Evolutionary conservation across 2,329 filamentous ascomycete species (phyloP), one percentile per base, ranked within the genome.

Genomic region (Diaporthe helianthi): DNA sequence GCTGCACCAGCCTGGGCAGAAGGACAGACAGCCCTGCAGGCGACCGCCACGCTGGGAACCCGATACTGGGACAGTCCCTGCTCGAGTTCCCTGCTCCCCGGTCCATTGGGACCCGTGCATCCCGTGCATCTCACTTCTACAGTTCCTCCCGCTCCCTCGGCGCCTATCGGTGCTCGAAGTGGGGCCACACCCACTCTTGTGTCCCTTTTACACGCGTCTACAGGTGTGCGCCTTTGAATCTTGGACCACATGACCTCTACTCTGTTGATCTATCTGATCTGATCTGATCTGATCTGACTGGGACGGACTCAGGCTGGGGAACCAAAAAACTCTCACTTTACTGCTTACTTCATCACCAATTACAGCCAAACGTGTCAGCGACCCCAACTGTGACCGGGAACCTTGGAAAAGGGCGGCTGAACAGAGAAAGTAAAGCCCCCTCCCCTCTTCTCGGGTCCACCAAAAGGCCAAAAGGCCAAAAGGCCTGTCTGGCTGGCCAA

Each of bases 41-140:
- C 64, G 31, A 58, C 64, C 55, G 52, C 51, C 29, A 46, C 64
- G 41, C 64, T 41, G 65, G 65, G 53, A 47, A 67, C 41, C 44
- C 53, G 49, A 53, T 68, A n/a, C 67, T 64, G 67, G 67, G 67
- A 26, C 29, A 19, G 44, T 49, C 67, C 47, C 67, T 64, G 67
- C 49, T 65, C 24, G 47, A 29, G 24, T 58, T n/a, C 64, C 64
- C 64, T 41, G 67, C 67, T 38, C 36, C 36, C 36, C 36, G 15
- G 36, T 38, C 36, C 68, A 60, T 63, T 67, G 68, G 68, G 68
- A 63, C 53, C 58, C 38, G 54, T 68, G 55, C 55, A 54, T 46
- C 53, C 58, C 38, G 54, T 68, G 55, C 55, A 54, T 46, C 52
- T 61, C 47, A 29, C 58, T 61, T 61, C n/a, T n/a, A n/a, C n/a